These are phyloP conservation scores for Thelonectria discophora DNA, from an alignment of 2,329 filamentous ascomycete species.

Conservation along the genomic window DNA sequence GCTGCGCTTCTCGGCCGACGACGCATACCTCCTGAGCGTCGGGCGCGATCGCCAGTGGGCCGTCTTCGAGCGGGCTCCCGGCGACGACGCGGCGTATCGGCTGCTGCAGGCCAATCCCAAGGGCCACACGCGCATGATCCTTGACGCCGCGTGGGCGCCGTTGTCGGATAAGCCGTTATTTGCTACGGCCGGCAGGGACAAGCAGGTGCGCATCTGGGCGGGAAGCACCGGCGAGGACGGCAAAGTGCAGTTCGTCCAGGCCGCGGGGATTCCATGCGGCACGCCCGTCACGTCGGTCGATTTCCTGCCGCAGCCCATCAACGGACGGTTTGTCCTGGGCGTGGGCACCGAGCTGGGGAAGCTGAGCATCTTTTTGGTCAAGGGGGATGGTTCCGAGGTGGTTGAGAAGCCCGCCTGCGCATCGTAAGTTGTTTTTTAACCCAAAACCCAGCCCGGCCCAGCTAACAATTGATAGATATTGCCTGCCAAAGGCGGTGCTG, in stretches of 20 bases:
- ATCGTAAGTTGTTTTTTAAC: slow-evolving; percentile 50
- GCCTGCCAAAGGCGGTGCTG: slow-evolving; percentile 69
- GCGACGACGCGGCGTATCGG: slow-evolving; percentile 57
- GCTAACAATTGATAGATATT: slow-evolving; percentile 40
- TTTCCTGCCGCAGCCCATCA: slow-evolving; percentile 58
- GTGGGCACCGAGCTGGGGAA: slow-evolving; percentile 66
- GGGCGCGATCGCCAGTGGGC: slow-evolving; percentile 93
- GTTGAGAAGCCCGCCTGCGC: slow-evolving; percentile 47
- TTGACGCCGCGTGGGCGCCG: slow-evolving; percentile 86
- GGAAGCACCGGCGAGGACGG: slow-evolving; percentile 45
- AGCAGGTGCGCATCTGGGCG: slow-evolving; percentile 78
- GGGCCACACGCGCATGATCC: slow-evolving; percentile 91
- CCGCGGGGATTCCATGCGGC: slow-evolving; percentile 61
- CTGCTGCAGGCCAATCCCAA: slow-evolving; percentile 76
- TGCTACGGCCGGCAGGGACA: slow-evolving; percentile 90
- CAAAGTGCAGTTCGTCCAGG: slow-evolving; percentile 59
- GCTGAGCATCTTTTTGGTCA: slow-evolving; percentile 55
- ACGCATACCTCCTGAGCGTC: slow-evolving; percentile 81
- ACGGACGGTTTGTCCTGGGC: slow-evolving; percentile 56
- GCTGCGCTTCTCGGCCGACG: slow-evolving; percentile 80
- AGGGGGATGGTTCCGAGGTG: slow-evolving; percentile 50
- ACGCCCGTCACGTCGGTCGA: slow-evolving; percentile 76
- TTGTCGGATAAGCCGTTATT: slow-evolving; percentile 65
- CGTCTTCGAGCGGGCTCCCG: slow-evolving; percentile 70
- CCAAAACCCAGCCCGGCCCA: neutral